Evolutionary conservation across 805 yeast genomes (phyloP).

Genomic region (Yamadazyma sp.): DNA sequence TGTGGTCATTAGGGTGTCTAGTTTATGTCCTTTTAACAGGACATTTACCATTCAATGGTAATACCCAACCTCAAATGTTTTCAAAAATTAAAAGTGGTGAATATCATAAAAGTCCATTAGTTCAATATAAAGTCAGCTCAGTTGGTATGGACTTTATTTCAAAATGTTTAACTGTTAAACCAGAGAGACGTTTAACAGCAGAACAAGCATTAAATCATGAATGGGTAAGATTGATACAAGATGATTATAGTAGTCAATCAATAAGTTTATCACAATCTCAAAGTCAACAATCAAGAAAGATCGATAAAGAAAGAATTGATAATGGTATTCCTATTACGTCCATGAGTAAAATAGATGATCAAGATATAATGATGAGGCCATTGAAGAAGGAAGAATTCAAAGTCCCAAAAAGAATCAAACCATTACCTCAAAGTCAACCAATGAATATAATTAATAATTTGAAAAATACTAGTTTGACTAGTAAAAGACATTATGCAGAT

Average conservation of each 20-base stretch:
- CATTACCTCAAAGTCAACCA: constrained; percentile 10
- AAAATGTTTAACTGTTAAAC: constrained; percentile 72
- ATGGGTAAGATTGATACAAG: constrained; percentile 57
- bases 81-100: constrained; percentile 72
- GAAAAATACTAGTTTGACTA: not conserved
- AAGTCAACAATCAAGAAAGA: constrained; percentile 55
- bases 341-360: constrained; percentile 38
- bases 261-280: constrained; percentile 69
- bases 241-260: constrained; percentile 20
- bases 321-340: constrained; percentile 30
- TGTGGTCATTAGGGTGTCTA: constrained; percentile 97
- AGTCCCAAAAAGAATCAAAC: constrained; percentile 42
- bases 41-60: constrained; percentile 92
- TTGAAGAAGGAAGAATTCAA: constrained; percentile 34
- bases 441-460: no score
- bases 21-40: constrained; percentile 90
- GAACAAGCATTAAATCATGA: constrained; percentile 71
- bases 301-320: constrained; percentile 27
- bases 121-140: constrained; percentile 59
- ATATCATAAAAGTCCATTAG: constrained; percentile 73
- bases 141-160: constrained; percentile 73
- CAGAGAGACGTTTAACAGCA: constrained; percentile 70
- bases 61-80: constrained; percentile 83
- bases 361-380: constrained; percentile 41
- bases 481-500: constrained; percentile 2